Conservation (phyloP, 169 alveolate genomes). For the Cytauxzoon felis region DNA sequence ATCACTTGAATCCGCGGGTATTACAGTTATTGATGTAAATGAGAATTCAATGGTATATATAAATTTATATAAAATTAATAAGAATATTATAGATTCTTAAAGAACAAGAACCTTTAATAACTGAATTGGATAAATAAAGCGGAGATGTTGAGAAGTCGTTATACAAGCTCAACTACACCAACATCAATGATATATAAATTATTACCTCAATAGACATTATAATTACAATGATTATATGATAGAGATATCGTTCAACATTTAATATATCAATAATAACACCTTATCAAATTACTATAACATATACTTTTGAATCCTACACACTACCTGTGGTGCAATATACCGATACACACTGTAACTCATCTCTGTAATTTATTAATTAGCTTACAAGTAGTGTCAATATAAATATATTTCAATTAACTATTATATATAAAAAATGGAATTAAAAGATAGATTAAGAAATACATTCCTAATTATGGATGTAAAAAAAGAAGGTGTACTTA, state of each 20-base stretch:
- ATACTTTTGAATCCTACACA: not conserved
- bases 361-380: too few relatives aligned
- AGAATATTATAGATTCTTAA: not conserved
- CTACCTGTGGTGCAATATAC: too few relatives aligned
- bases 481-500: conserved; percentile 25
- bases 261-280: conserved; percentile 4
- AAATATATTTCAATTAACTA: too few relatives aligned
- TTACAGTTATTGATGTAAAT: conserved; percentile 20
- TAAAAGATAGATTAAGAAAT: not conserved
- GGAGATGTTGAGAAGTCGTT: too few relatives aligned
- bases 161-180: too few relatives aligned
- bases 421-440: conserved; percentile 1
- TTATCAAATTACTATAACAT: not conserved
- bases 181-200: too few relatives aligned
- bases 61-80: not conserved
- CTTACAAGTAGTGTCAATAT: too few relatives aligned
- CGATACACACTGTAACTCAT: too few relatives aligned
- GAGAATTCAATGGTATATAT: conserved; percentile 5
- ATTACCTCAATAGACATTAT: too few relatives aligned
- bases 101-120: conserved; percentile 20
- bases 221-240: not conserved
- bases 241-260: conserved; percentile 6
- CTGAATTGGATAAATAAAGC: conserved; percentile 15
- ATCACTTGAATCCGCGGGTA: conserved; percentile 29
- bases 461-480: conserved; percentile 21